These are phyloP conservation scores for Mycena kentingensis DNA, from an alignment of 768 basidiomycete genomes.

Conservation along the genomic window DNA sequence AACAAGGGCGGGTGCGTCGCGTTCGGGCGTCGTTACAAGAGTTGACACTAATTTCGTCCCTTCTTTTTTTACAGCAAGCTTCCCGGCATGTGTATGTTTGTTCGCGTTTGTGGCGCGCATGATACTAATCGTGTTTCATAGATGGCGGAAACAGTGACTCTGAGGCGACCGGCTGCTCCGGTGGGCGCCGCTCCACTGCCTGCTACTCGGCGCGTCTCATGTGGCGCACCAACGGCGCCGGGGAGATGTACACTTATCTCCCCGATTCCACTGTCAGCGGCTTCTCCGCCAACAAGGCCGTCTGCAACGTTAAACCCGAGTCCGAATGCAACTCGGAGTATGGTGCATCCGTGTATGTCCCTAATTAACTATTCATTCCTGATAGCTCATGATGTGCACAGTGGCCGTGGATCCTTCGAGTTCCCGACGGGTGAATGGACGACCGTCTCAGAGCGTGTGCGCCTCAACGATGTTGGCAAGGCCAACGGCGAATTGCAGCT, in stretches of 20 bases:
- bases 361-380: background rate
- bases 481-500: conserved; percentile 74
- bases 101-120: conserved; percentile 1
- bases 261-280: conserved; percentile 45
- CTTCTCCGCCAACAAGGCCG: conserved; percentile 48
- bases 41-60: no score
- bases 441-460: conserved; percentile 67
- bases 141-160: conserved; percentile 57
- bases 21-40: background rate
- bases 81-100: conserved; percentile 69
- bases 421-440: conserved; percentile 69
- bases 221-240: conserved; percentile 62
- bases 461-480: conserved; percentile 70
- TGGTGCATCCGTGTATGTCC: conserved; percentile 52
- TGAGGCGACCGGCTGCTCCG: conserved; percentile 58
- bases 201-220: conserved; percentile 73
- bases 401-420: conserved; percentile 57
- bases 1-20: conserved; percentile 49
- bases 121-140: conserved; percentile 25
- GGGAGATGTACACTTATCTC: conserved; percentile 74
- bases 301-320: conserved; percentile 49
- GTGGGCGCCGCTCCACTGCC: conserved; percentile 54
- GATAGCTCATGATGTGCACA: background rate
- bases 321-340: conserved; percentile 64
- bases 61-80: conserved; percentile 65